Base-by-base conservation (phyloP, 202 grass and related monocot genomes). In the Panicum virgatum region DNA sequence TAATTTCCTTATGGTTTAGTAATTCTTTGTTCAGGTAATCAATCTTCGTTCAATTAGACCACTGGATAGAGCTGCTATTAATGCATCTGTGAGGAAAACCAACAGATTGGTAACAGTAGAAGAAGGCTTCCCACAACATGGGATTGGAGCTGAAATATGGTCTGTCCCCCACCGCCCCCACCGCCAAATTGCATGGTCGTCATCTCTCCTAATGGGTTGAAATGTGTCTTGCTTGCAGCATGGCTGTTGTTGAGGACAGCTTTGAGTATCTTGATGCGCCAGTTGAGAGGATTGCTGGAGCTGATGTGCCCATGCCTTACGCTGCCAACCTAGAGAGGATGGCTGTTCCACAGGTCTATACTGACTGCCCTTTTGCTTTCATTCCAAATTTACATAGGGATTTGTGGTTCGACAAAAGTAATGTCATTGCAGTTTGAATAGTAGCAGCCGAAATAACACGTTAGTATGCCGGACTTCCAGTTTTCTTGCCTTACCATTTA, bases 51-150 rank as follows among this genome's bases (percentile, higher is more conserved):
- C 96, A 69, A 80, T 99, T 79, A 91, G 96, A 83, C 96, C 96
- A 18, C 66, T 96, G 72, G 96, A 98, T 85, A 91, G 87, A 84
- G 80, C 77, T 72, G 81, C 96, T 59, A 96, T 98, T 77, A 98
- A 98, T 86, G 80, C 96, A 82, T 98, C 92, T 46, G 92, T 98
- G 62, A 88, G 92, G 72, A 98, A 98, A 92, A 98, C 96, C n/a
- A 98, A 93, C 48, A 94, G 90, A 73, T 72, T 98, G 69, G 83
- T 98, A 34, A 96, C 96, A 0, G 29, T 98, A 46, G 96, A 98
- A 90, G 96, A 98, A 98, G 96, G 92, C 26, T 98, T 96, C 73
- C 92, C 92, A 1, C 96, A 98, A 56, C 90, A 95, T 78, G 92
- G 96, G 15, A 72, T 98, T 63, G 90, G 96, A 11, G 90, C 92